Evolutionary conservation across 345 rosid genomes (phyloP).

Genomic region (Moricandia moricandioides): DNA sequence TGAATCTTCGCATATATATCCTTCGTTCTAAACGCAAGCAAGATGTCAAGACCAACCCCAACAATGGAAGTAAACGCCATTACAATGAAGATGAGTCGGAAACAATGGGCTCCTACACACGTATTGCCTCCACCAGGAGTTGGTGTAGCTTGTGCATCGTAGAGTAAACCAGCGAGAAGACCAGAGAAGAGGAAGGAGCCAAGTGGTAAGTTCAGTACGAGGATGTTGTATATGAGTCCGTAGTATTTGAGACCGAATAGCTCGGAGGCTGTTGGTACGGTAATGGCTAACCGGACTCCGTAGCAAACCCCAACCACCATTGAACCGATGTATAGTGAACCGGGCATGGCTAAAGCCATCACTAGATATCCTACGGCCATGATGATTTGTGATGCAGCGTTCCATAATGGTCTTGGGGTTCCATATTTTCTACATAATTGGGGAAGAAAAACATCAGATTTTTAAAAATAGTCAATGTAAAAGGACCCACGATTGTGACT

Average conservation of each 20-base stretch:
- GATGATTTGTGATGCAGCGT: conserved; percentile 50
- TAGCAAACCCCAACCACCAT: conserved; percentile 57
- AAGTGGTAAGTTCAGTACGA: conserved; percentile 45
- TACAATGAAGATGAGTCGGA: conserved; percentile 41
- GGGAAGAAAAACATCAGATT: background rate
- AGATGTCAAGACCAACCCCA: conserved; percentile 47
- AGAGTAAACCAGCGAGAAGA: conserved; percentile 56
- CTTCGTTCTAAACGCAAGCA: conserved; percentile 43
- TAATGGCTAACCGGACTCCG: conserved; percentile 49
- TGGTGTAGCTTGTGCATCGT: conserved; percentile 49
- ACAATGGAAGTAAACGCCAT: conserved; percentile 48
- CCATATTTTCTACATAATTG: conserved; percentile 42
- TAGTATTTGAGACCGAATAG: conserved; percentile 60
- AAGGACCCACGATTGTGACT: conserved; percentile 9
- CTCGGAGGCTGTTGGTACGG: conserved; percentile 53
- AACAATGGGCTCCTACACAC: conserved; percentile 54
- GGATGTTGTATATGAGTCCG: conserved; percentile 52
- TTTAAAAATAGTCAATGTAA: conserved; percentile 4
- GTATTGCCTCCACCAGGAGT: conserved; percentile 43
- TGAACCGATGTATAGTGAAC: conserved; percentile 54
- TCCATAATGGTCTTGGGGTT: conserved; percentile 54
- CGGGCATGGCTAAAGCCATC: conserved; percentile 57
- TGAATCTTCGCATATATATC: conserved; percentile 49
- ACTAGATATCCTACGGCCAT: conserved; percentile 49
- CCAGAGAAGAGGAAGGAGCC: conserved; percentile 69